Base-by-base conservation (phyloP, 2,329 filamentous ascomycete genomes). In the Aspergillus alliaceus region DNA sequence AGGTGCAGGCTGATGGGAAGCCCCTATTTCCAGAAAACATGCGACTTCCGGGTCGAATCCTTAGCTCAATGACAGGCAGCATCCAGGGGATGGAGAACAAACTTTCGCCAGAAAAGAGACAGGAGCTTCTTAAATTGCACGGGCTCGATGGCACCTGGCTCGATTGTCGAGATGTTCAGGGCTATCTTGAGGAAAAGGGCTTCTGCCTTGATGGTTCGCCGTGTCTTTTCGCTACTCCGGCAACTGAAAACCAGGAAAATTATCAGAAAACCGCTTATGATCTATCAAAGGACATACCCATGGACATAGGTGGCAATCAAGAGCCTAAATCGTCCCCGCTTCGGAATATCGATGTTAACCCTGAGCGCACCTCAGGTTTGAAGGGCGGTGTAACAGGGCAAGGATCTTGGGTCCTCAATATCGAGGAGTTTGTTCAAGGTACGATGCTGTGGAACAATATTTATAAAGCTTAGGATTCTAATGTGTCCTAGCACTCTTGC, bases 1-100 rank as follows among this genome's bases (percentile, higher is more conserved):
- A 69, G 2, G 67, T 66, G n/a, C 74, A 76, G 46, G 58, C 67
- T 15, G 55, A 70, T 2, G 77, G 76, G 0, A 73, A 71, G 32
- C 69, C 64, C 20, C 63, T 68, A 7, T 72, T 68, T 47, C 68
- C 68, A 4, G 61, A 62, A 4, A 70, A 68, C 20, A 70, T 67
- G 54, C 64, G 64, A 9, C 37, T 63, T 6, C 64, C 65, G 15
- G 49, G 62, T 11, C 54, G 62, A 18, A 53, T 65, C 7, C 48
- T 67, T 7, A 57, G 60, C 1, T 54, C 46, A 1, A n/a, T 64
- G 8, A 44, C 49, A 3, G 22, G 29, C n/a, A 15, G 11, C 24
- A n/a, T 14, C 20, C 35, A 4, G 31, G 31, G 12, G 46, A 34
- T 20, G 27, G 35, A 32, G 27, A 25, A n/a, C 15, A 22, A 20